A percentile compares a stretch with the other conserved stretches of the same genome.
Evolutionary conservation across 305 asterid species (phyloP).

Genomic region (Fraxinus floribunda): DNA sequence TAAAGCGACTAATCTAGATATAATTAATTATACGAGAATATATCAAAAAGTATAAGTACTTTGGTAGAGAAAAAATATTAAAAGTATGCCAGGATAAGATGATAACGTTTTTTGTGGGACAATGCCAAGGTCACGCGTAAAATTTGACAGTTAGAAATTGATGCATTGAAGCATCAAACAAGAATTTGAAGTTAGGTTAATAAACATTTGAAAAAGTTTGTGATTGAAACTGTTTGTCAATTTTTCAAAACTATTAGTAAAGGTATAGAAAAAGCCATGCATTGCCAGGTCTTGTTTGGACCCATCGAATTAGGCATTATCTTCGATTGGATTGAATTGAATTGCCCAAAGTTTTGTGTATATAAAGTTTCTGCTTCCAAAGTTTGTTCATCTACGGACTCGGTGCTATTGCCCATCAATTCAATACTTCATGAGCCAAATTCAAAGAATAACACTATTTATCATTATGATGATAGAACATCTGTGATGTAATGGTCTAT

Average conservation of each 20-base stretch:
- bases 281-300: conserved; percentile 2
- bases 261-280: conserved; percentile 20
- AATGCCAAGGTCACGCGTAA: conserved; percentile 19
- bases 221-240: conserved; percentile 15
- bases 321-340: not conserved
- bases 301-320: conserved; percentile 4
- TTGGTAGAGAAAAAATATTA: not conserved
- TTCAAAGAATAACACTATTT: no score
- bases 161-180: not conserved
- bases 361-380: not conserved
- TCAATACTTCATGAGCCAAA: not conserved
- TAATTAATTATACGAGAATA: not conserved
- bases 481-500: no score
- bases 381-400: not conserved
- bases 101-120: conserved; percentile 22
- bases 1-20: not conserved
- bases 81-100: conserved; percentile 15
- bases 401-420: not conserved
- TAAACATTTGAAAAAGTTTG: not conserved
- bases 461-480: no score
- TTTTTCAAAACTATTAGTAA: conserved; percentile 16
- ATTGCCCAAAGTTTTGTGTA: not conserved
- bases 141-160: conserved; percentile 1
- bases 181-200: not conserved
- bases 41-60: not conserved